phyloP scores from a whole-genome alignment of 345 rosid genomes.

The Sonneratia alba region DNA sequence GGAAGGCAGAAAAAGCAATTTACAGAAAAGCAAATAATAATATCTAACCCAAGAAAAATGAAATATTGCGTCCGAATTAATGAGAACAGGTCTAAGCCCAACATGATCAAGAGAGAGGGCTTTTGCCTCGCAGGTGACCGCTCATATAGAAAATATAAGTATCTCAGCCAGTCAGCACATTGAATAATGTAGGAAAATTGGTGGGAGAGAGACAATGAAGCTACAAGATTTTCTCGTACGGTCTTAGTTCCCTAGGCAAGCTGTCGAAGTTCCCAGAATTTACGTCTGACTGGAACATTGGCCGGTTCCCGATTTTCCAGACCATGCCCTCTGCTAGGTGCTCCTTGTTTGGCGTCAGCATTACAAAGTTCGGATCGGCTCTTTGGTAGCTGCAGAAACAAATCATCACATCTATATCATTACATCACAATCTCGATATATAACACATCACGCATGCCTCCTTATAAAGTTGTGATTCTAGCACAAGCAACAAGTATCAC shows the following conservation, averaged over 20 bases:
- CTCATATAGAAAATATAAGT: too few relatives aligned
- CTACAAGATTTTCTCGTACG: slow-evolving; percentile 51
- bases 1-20: not conserved
- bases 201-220: not conserved
- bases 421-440: not conserved
- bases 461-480: not conserved
- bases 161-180: not conserved
- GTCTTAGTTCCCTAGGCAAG: slow-evolving; percentile 67
- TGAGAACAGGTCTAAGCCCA: not conserved
- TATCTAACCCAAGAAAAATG: not conserved
- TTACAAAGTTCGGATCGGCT: slow-evolving; percentile 79
- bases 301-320: slow-evolving; percentile 63
- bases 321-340: slow-evolving; percentile 72
- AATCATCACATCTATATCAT: not conserved
- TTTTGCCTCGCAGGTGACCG: too few relatives aligned
- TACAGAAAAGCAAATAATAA: not conserved
- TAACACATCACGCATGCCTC: not conserved
- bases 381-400: slow-evolving; percentile 66
- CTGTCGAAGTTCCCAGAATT: slow-evolving; percentile 56
- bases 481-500: not conserved
- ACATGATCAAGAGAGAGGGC: too few relatives aligned
- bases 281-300: slow-evolving; percentile 65
- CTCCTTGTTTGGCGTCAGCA: slow-evolving; percentile 87
- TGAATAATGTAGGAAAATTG: not conserved
- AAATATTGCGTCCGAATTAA: not conserved